Conservation (phyloP, 2,329 filamentous ascomycete species). For the Leptographium wingfieldii region DNA sequence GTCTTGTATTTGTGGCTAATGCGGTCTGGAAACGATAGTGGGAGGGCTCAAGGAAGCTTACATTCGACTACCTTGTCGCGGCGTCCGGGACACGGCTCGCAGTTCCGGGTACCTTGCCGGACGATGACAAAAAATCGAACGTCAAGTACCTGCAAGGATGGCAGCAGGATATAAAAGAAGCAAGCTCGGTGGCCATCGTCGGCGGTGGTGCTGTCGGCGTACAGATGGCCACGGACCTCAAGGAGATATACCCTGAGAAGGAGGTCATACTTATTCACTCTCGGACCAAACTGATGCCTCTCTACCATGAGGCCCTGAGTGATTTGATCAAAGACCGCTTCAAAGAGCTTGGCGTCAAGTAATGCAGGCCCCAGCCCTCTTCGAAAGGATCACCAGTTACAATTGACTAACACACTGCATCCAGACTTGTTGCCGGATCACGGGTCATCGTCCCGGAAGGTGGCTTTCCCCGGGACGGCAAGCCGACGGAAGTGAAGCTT, state of each 20-base stretch:
- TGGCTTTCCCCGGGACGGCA: constrained; percentile 3
- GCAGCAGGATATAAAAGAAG: constrained; percentile 30
- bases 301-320: constrained; percentile 6
- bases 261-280: constrained; percentile 46
- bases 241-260: constrained; percentile 40
- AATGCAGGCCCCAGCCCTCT: background rate
- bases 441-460: background rate
- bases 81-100: constrained; percentile 30
- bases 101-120: constrained; percentile 34
- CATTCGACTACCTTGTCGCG: background rate
- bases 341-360: constrained; percentile 6
- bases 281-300: constrained; percentile 27
- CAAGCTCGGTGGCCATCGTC: constrained; percentile 33
- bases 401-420: background rate
- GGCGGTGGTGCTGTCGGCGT: constrained; percentile 43
- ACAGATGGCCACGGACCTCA: constrained; percentile 12
- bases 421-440: background rate
- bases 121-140: constrained; percentile 27
- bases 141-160: constrained; percentile 26
- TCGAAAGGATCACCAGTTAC: background rate
- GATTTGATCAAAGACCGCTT: constrained; percentile 6
- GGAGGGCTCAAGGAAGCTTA: background rate
- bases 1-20: background rate
- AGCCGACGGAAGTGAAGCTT: constrained; percentile 2
- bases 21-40: background rate